Evolutionary conservation across 1,284 basidiomycete species (phyloP), one percentile per base, ranked within the genome.

Genomic region (Malassezia japonica): DNA sequence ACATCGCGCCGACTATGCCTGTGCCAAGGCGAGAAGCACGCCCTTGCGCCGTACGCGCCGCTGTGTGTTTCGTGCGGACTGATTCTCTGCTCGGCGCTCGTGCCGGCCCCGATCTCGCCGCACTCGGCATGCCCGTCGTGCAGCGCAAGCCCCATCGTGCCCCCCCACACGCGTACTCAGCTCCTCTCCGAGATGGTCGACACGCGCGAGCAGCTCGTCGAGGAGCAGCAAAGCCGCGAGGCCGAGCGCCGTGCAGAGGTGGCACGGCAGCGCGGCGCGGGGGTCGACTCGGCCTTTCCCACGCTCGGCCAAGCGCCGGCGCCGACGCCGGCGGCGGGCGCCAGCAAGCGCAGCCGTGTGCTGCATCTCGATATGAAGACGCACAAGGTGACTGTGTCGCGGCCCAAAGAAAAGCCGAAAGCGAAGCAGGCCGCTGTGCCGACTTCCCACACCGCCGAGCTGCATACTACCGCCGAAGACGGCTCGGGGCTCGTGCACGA

Each of bases 361-460:
- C 35, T 54, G 34, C 45, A 29, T n/a, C 45, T 54, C 33, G 51
- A 54, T 24, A 43, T 43, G 46, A 54, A 54, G 31, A 48, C 51
- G 16, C 51, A 48, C 45, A 54, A 54, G 36, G 51, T 54, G 8
- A 54, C 51, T 13, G 40, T 38, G 20, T 18, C 44, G n/a, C 36
- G 24, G 7, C 10, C 35, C 16, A 51, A 41, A 16, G 24, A 42
- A 15, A 42, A 44, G 23, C 25, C 25, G 13, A 27, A n/a, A 31
- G 31, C 48, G 23, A 42, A 42, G 29, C 32, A 15, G n/a, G 7
- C 9, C 3, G 16, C 10, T 1, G 27, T 9, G 6, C 35, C 16
- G 13, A n/a, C n/a, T n/a, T n/a, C 20, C 1, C 13, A 18, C 20
- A 6, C 16, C 2, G 12, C 25, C 1, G 27, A 34, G 21, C 3